Base-by-base conservation (phyloP, 495 filamentous ascomycete genomes). In the Aspergillus kassunensis region DNA sequence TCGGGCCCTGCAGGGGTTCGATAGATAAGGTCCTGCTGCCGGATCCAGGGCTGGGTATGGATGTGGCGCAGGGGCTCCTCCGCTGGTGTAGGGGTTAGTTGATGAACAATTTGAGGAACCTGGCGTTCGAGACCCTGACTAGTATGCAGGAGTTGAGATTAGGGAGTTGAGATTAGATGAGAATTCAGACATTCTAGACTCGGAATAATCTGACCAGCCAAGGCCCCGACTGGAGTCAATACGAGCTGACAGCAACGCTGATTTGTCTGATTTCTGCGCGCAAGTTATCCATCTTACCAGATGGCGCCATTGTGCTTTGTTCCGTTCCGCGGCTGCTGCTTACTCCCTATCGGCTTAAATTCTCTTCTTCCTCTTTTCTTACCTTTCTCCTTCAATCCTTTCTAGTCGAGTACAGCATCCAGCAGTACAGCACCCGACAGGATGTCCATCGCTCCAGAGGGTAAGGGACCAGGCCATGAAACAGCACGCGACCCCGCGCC, bases 21-120 rank as follows among this genome's bases (percentile, higher is more conserved):
- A n/a, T n/a, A n/a, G n/a, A n/a, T 19, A 51, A 39, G 41, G 41
- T 6, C 59, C 66, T 0, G 59, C 57, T 11, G 54, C 62, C 12
- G 39, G 61, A 71, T 29, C 55, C 57, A 0, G 49, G 58, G 9
- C 37, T 45, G 24, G 59, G 52, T 1, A 69, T 69, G 66, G 56
- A 59, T 19, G 33, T 62, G 16, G 60, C 54, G 16, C 59, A 61
- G 47, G 23, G 46, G 18, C 44, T 63, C 69, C 77, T 25, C 67
- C 72, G 5, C 51, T 80, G 25, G 75, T 80, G 12, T 80, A 83
- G 57, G 83, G 81, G 53, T 64, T 84, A 75, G 27, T 60, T 85
- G 47, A 74, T 84, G 63, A 74, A 75, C 36, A 76, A 79, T 56
- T 41, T 81, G 49, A 75, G 74, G 16, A 48, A 36, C 13, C 13